These are phyloP conservation scores for Ganoderma lingzhi DNA, from an alignment of 1,284 basidiomycete genomes.

Conservation along the genomic window DNA sequence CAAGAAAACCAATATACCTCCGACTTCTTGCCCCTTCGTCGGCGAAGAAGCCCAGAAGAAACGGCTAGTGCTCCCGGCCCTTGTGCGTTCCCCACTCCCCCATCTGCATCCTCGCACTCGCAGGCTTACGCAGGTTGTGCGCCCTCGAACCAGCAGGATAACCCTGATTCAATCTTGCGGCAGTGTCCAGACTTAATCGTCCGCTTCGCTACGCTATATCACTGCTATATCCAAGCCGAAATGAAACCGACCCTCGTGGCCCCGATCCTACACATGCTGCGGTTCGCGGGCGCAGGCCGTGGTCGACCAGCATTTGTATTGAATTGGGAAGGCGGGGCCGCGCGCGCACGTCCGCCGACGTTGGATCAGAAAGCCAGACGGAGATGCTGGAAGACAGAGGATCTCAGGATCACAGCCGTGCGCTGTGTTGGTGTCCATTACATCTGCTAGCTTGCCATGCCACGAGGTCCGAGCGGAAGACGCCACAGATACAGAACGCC, in stretches of 20 bases:
- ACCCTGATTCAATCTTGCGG: too few species aligned
- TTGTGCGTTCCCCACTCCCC: too few species aligned
- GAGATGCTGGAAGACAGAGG: conserved; percentile 9
- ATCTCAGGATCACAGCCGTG: not conserved
- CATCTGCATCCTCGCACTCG: too few species aligned
- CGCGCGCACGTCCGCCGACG: not conserved
- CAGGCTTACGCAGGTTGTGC: too few species aligned
- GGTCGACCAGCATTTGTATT: not conserved
- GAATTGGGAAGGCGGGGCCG: not conserved
- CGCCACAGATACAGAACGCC: not conserved
- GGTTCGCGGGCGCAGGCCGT: not conserved
- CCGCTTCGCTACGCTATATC: too few species aligned
- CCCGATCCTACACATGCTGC: not conserved
- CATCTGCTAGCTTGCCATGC: not conserved
- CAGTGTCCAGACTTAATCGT: too few species aligned
- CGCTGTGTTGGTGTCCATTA: not conserved
- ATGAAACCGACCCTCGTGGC: not conserved
- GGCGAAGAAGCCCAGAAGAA: not conserved
- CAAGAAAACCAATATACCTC: not conserved
- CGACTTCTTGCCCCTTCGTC: not conserved
- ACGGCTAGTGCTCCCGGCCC: not conserved
- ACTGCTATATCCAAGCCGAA: too few species aligned
- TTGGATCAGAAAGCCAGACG: conserved; percentile 15
- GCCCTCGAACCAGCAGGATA: too few species aligned
- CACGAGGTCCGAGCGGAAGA: not conserved